Conservation (phyloP, 179 eudicot genomes). For the Silene vulgaris region DNA sequence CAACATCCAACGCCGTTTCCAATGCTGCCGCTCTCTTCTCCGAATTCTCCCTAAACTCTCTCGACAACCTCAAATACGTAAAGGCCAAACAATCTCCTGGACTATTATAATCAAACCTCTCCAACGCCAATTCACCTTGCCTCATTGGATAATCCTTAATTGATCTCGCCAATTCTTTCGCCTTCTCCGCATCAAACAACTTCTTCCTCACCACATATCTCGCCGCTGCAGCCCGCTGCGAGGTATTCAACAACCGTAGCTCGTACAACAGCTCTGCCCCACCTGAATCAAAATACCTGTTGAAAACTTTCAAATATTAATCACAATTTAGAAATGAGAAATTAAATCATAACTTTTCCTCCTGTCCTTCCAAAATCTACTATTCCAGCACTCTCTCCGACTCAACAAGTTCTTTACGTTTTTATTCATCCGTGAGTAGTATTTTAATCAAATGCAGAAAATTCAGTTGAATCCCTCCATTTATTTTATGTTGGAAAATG, state of each 20-base stretch:
- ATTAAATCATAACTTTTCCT: too few species aligned
- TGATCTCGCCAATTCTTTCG: conserved; percentile 57
- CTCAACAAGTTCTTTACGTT: too few species aligned
- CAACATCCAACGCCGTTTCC: conserved; percentile 48
- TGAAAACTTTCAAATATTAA: too few species aligned
- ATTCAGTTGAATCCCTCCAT: too few species aligned
- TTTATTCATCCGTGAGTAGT: too few species aligned
- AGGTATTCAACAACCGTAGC: conserved; percentile 42
- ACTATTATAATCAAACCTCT: conserved; percentile 40
- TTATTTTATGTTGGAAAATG: too few species aligned
- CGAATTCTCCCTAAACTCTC: conserved; percentile 37
- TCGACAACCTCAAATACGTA: conserved; percentile 53
- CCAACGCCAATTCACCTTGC: conserved; percentile 51
- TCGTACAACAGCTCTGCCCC: conserved; percentile 73
- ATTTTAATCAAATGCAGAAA: too few species aligned
- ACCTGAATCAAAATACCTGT: conserved; percentile 43
- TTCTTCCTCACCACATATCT: conserved; percentile 31
- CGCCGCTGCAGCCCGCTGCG: conserved; percentile 54
- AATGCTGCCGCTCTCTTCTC: conserved; percentile 37
- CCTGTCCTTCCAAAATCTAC: too few species aligned
- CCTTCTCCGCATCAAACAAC: conserved; percentile 37
- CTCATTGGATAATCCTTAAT: conserved; percentile 75
- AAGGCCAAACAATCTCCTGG: conserved; percentile 76
- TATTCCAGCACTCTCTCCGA: too few species aligned
- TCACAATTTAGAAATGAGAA: too few species aligned